Percentiles rank a stretch among this genome's conserved stretches.
Evolutionary conservation across 208 protist species (phyloP).

Genomic region (Trypanosoma mega): DNA sequence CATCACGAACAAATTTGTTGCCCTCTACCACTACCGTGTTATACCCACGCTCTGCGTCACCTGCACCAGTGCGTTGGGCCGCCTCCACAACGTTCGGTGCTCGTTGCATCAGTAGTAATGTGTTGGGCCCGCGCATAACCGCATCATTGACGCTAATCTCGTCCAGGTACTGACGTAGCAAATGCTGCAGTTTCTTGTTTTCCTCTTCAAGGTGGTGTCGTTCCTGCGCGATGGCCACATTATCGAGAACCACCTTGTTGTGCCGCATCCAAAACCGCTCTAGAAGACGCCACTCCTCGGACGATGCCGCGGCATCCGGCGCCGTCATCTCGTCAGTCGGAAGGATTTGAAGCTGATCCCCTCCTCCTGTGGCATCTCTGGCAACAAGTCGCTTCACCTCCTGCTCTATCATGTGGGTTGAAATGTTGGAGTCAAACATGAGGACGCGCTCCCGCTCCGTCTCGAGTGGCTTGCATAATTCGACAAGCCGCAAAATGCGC

Average conservation of each 20-base stretch:
- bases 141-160: slow-evolving; percentile 94
- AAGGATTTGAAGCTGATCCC: background rate
- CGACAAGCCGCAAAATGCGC: slow-evolving; percentile 90
- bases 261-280: slow-evolving; percentile 94
- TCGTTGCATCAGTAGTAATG: slow-evolving; percentile 51
- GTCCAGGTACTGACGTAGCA: slow-evolving; percentile 96
- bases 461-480: slow-evolving; percentile 93
- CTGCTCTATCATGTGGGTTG: slow-evolving; percentile 68
- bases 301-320: slow-evolving; percentile 31
- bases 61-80: slow-evolving; percentile 20
- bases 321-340: slow-evolving; percentile 23
- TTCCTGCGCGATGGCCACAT: slow-evolving; percentile 91
- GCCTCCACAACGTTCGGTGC: slow-evolving; percentile 71
- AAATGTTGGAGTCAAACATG: slow-evolving; percentile 78
- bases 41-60: slow-evolving; percentile 20
- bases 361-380: slow-evolving; percentile 30
- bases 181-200: slow-evolving; percentile 82
- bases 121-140: slow-evolving; percentile 73
- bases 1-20: slow-evolving; percentile 78
- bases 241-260: slow-evolving; percentile 96
- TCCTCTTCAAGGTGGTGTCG: slow-evolving; percentile 85
- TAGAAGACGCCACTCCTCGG: slow-evolving; percentile 91
- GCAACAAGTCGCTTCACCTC: slow-evolving; percentile 61
- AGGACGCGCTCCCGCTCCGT: slow-evolving; percentile 96
- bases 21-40: slow-evolving; percentile 75